A percentile compares a stretch with the other conserved stretches of the same genome.
Conservation (phyloP, 352 stramenopile species). For the Pythium dissotocum region DNA sequence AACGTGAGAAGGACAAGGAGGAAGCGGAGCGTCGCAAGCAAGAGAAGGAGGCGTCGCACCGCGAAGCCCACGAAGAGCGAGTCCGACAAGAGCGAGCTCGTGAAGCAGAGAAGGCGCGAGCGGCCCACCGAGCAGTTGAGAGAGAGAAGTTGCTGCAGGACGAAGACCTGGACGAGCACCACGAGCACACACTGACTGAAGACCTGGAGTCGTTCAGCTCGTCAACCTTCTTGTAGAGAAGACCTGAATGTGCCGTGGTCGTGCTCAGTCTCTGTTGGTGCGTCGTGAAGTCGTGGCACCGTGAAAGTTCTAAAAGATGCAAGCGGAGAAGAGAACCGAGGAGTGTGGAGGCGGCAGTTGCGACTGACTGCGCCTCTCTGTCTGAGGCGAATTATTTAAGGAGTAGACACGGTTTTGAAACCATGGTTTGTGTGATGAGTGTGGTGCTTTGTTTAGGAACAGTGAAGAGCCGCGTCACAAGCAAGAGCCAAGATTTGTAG, state of each 20-base stretch:
- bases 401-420: conserved; percentile 38
- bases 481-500: not conserved
- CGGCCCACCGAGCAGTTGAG: conserved; percentile 55
- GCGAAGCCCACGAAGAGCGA: conserved; percentile 57
- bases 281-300: conserved; percentile 10
- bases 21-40: conserved; percentile 64
- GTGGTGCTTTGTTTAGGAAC: not conserved
- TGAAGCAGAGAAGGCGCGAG: conserved; percentile 60
- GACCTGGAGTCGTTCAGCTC: conserved; percentile 87
- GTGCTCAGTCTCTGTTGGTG: conserved; percentile 6
- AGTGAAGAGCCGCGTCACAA: conserved; percentile 3
- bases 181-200: conserved; percentile 73
- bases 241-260: conserved; percentile 5
- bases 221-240: conserved; percentile 79
- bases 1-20: conserved; percentile 73
- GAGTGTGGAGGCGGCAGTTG: conserved; percentile 1
- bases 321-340: conserved; percentile 1
- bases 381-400: conserved; percentile 29
- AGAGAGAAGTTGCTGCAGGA: conserved; percentile 66
- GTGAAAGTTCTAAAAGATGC: conserved; percentile 19
- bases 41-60: conserved; percentile 44
- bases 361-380: not conserved
- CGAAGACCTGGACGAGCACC: conserved; percentile 59
- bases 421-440: conserved; percentile 6
- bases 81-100: conserved; percentile 49